Conservation (phyloP, 2,329 filamentous ascomycete species). For the Dactylellina sp. region DNA sequence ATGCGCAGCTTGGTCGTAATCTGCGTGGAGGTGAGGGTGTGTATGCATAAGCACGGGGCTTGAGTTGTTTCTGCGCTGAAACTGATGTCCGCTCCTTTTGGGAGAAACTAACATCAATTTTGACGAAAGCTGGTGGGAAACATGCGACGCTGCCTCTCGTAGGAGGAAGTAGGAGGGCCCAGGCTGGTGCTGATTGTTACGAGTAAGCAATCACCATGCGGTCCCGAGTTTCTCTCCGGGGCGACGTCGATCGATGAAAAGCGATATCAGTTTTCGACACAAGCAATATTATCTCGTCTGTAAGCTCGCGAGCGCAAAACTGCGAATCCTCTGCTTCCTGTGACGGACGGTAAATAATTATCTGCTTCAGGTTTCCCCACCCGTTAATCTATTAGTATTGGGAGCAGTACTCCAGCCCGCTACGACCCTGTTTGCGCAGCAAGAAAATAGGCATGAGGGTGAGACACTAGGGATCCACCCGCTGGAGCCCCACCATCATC, state of each 20-base stretch:
- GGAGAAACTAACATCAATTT: slow-evolving; percentile 40
- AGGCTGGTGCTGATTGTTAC: slow-evolving; percentile 1
- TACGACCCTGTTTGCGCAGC: slow-evolving; percentile 30
- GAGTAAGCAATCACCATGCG: slow-evolving; percentile 25
- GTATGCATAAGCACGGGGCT: slow-evolving; percentile 56
- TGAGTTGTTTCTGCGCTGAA: slow-evolving; percentile 55
- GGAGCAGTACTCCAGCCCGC: slow-evolving; percentile 41
- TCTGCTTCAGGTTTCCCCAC: slow-evolving; percentile 42
- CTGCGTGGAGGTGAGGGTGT: slow-evolving; percentile 26
- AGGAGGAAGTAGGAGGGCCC: background rate
- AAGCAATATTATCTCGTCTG: slow-evolving; percentile 3
- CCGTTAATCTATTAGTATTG: slow-evolving; percentile 3
- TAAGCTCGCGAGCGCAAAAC: slow-evolving; percentile 26
- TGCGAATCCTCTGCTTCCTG: slow-evolving; percentile 17
- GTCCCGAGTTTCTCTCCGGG: slow-evolving; percentile 15
- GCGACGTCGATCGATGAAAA: slow-evolving; percentile 9
- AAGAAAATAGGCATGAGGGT: slow-evolving; percentile 40
- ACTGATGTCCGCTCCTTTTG: slow-evolving; percentile 52
- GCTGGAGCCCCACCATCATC: slow-evolving; percentile 41
- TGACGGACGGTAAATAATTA: slow-evolving; percentile 25
- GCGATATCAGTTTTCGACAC: slow-evolving; percentile 37
- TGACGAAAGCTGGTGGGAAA: slow-evolving; percentile 25
- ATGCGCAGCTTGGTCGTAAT: slow-evolving; percentile 28
- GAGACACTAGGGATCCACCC: slow-evolving; percentile 48
- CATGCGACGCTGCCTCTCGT: slow-evolving; percentile 27